Evolutionary conservation across 1,284 basidiomycete species (phyloP), one percentile per base, ranked within the genome.

Genomic region (Hypsizygus ulmarius): DNA sequence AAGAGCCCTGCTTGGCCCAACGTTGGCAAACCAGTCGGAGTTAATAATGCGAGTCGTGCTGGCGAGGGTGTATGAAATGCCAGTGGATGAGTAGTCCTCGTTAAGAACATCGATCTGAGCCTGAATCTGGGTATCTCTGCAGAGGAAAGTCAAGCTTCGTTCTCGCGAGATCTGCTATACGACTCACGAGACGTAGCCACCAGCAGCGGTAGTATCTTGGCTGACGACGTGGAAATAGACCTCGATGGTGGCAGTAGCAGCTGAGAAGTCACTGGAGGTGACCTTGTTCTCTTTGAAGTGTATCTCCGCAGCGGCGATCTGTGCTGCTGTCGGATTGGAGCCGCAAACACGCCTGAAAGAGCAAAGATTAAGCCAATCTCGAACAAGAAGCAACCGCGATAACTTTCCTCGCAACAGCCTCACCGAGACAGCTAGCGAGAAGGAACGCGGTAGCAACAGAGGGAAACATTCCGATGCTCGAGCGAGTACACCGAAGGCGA

Each of bases 51-150:
- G 63, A 12, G 67, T 67, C 11, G 67, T 72, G 28, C 50, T 50
- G 21, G 64, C 66, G n/a, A 76, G 67, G 0, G 45, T 50, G 54
- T 72, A 77, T 11, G 56, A 47, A 46, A 77, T 57, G 3, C 73
- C 73, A 45, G 64, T 63, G 8, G 51, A 51, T 2, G 58, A 49
- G 56, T 72, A 77, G 53, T 68, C 70, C 12, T 57, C 9, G 59
- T 78, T 78, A 47, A 77, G 55, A 12, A 67, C 69, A 18, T 48
- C 32, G 30, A 77, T 73, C 54, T 74, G 72, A 29, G 45, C 55
- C 5, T 52, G 39, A 45, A 72, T 64, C 51, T 67, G 62, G 8
- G 62, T 61, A 38, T 67, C 65, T 12, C 69, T 72, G 43, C 15
- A n/a, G 5, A 21, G 40, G 16, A 25, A 11, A 18, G 15, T 40